Evolutionary conservation across 73 alveolate species (phyloP), one percentile per base, ranked within the genome.

Genomic region (Paramecium caudatum): DNA sequence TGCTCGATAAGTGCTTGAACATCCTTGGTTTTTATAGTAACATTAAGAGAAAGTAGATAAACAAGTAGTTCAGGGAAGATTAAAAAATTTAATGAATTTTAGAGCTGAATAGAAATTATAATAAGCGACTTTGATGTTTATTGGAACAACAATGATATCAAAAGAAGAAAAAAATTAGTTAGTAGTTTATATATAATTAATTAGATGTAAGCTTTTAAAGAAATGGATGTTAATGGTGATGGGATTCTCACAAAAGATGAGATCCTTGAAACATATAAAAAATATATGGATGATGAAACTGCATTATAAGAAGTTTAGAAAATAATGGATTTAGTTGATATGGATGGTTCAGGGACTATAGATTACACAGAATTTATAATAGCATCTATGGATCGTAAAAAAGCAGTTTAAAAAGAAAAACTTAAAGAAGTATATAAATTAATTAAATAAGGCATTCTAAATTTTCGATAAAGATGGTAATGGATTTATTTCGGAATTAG

Each of bases 321-420:
- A 86, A 94, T 94, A 43, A 94, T 94, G 91, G 91, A 86, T 39
- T 55, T 70, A 80, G 93, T 93, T 15, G 96, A 91, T 34, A 68
- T 83, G 69, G 97, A 92, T 91, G 95, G 92, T 17, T 83, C 91
- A 65, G 97, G 97, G 15, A 92, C 92, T 8, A 93, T 94, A 32
- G 97, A 91, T 37, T 91, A 91, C 61, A 82, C 95, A 48, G 97
- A 94, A 47, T 94, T 94, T 81, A 83, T 94, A 37, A 65, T 85
- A 46, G 92, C 96, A 48, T 63, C 94, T 2, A 80, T 82, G 94
- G 93, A 94, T 88, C 17, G 93, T 33, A 90, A 82, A 47, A 91
- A 93, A 83, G 84, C 91, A 17, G 85, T 93, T 1, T 82, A 90
- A 23, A 91, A 91, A 47, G 94, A 93, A 30, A 91, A 91, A 34